Evolutionary conservation across 1,284 basidiomycete species (phyloP).

Genomic region (Lignosus rhinocerotis): DNA sequence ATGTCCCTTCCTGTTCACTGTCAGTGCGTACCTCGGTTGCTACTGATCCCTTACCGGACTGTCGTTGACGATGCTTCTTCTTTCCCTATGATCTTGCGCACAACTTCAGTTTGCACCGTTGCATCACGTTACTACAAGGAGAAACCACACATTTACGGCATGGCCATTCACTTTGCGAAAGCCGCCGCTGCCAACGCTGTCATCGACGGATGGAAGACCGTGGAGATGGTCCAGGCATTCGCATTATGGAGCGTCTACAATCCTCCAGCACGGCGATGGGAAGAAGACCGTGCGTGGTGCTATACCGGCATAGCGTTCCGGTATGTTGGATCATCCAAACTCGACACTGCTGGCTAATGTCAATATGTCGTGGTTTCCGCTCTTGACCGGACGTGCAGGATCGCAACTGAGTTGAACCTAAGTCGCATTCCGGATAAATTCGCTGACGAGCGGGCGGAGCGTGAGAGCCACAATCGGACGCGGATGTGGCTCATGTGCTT

Average conservation of each 20-base stretch:
- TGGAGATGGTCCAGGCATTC: slow-evolving; percentile 39
- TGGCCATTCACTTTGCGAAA: slow-evolving; percentile 40
- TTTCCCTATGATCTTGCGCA: background rate
- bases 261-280: slow-evolving; percentile 35
- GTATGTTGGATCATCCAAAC: slow-evolving; percentile 11
- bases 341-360: background rate
- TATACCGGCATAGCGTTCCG: slow-evolving; percentile 36
- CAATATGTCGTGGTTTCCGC: background rate
- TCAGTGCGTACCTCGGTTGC: slow-evolving; percentile 29
- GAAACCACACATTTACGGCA: slow-evolving; percentile 37
- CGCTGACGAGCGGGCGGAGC: slow-evolving; percentile 38
- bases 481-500: slow-evolving; percentile 51
- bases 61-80: background rate
- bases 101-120: slow-evolving; percentile 36
- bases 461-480: slow-evolving; percentile 47
- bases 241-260: slow-evolving; percentile 35
- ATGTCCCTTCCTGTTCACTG: slow-evolving; percentile 42
- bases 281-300: slow-evolving; percentile 37
- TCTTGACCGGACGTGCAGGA: slow-evolving; percentile 17
- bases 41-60: background rate
- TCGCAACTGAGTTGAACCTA: slow-evolving; percentile 48
- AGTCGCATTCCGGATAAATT: slow-evolving; percentile 40
- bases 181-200: slow-evolving; percentile 36
- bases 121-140: slow-evolving; percentile 38
- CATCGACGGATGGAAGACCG: slow-evolving; percentile 38